These are phyloP conservation scores for Clonostachys solani DNA, from an alignment of 2,329 filamentous ascomycete genomes.

Conservation along the genomic window DNA sequence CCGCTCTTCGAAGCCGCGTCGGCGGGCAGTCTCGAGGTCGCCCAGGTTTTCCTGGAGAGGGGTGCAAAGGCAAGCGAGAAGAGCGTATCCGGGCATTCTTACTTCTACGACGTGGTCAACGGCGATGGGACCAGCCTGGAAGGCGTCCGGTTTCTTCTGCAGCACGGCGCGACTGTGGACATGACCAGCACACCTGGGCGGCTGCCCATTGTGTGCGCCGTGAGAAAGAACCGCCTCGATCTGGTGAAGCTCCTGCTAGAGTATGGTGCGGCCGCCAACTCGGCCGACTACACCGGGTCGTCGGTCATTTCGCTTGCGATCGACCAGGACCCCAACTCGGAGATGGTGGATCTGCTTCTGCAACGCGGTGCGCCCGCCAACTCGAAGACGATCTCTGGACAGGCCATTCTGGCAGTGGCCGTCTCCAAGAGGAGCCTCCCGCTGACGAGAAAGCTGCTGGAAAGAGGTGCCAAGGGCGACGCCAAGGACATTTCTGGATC, in stretches of 20 bases:
- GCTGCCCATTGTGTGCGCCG: constrained; percentile 17
- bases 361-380: constrained; percentile 24
- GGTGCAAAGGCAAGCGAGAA: constrained; percentile 22
- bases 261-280: constrained; percentile 26
- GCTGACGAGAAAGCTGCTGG: constrained; percentile 21
- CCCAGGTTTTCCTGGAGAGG: constrained; percentile 16
- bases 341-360: constrained; percentile 24
- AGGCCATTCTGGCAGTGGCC: constrained; percentile 23
- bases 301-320: constrained; percentile 20
- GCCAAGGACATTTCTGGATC: constrained; percentile 21
- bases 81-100: constrained; percentile 18
- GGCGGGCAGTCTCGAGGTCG: constrained; percentile 17
- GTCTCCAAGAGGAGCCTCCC: constrained; percentile 23
- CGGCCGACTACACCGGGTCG: constrained; percentile 19
- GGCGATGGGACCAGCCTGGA: constrained; percentile 10
- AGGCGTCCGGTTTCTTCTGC: constrained; percentile 20
- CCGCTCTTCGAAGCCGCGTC: constrained; percentile 25
- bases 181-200: constrained; percentile 15
- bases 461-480: constrained; percentile 23
- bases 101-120: constrained; percentile 19
- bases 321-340: constrained; percentile 14
- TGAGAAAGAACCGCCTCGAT: constrained; percentile 17
- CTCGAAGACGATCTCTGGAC: constrained; percentile 18
- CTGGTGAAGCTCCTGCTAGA: constrained; percentile 20
- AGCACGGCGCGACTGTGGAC: constrained; percentile 20